Base-by-base conservation (phyloP, 805 yeast species). In the Monosporozyma solicola region DNA sequence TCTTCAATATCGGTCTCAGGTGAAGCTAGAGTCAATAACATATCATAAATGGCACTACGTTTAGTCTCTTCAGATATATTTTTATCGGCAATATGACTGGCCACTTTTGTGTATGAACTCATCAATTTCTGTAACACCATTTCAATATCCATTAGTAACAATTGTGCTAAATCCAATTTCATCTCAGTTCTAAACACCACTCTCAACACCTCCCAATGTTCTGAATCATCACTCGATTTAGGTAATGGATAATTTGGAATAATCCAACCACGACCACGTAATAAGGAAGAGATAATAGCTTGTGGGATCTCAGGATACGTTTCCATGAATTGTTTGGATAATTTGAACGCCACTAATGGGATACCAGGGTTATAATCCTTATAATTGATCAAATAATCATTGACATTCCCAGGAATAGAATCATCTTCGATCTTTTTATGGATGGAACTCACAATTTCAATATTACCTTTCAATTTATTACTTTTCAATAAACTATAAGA, bases 231-330 rank as follows among this genome's bases (percentile, higher is more conserved):
- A 5, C 62, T 58, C 2, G 69, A 61, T 20, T 76, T 73, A 31
- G 96, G 95, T 60, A 90, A 76, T 55, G 85, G 87, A 70, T 90
- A 90, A 74, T 90, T 89, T 59, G 96, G 96, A 57, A 90, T 76
- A 66, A 91, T 91, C 80, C 86, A 90, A 13, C 95, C 95, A 61
- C 82, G 81, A 66, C 78, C 80, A 67, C 97, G 80, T 61, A 90
- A 73, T 67, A 89, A 65, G 13, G 83, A 74, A 0, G 96, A 84
- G 29, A 90, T 68, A 54, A 87, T 75, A 16, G 84, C 76, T 69
- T 91, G 97, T 9, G 95, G 96, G 53, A 90, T 79, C 67, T 82
- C 88, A 3, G 96, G 94, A 66, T 82, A 87, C 44, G 75, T 65
- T 45, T 76, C 64, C 44, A 70, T 65, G 66, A 90, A 80, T 41